A percentile compares a stretch with the other conserved stretches of the same genome.
Conservation (phyloP, 2,329 filamentous ascomycete species). For the Diaporthe vaccinii region DNA sequence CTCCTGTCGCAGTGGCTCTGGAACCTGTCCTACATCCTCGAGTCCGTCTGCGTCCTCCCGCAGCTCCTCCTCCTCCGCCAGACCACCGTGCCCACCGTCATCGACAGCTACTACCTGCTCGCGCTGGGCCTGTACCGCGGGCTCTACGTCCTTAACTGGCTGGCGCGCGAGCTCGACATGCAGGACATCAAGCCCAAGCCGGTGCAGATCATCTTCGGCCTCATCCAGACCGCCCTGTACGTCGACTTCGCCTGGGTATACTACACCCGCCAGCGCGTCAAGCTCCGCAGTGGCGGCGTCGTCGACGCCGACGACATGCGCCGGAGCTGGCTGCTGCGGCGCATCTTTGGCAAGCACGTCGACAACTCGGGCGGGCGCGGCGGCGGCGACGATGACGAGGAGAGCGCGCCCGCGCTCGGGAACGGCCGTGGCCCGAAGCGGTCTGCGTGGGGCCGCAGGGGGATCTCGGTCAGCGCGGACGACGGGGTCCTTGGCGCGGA, state of each 20-base stretch:
- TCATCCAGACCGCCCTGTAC: conserved; percentile 91
- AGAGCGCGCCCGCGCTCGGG: conserved; percentile 66
- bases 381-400: conserved; percentile 68
- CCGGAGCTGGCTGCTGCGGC: conserved; percentile 85
- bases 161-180: conserved; percentile 74
- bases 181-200: conserved; percentile 73
- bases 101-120: conserved; percentile 95
- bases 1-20: conserved; percentile 74
- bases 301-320: conserved; percentile 91
- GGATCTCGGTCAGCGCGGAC: conserved; percentile 77
- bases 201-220: conserved; percentile 85
- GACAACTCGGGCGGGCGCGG: conserved; percentile 63
- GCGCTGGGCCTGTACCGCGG: conserved; percentile 89
- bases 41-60: conserved; percentile 90
- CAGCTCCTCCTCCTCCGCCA: conserved; percentile 93
- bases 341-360: conserved; percentile 77
- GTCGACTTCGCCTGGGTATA: conserved; percentile 98
- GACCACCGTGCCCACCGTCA: conserved; percentile 94
- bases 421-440: conserved; percentile 49
- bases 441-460: conserved; percentile 73
- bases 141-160: conserved; percentile 94
- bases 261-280: conserved; percentile 92
- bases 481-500: conserved; percentile 69
- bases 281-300: conserved; percentile 88
- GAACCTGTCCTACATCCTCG: conserved; percentile 92